phyloP scores from a whole-genome alignment of 176 grass and related monocot genomes.

The Eremochloa ophiuroides region DNA sequence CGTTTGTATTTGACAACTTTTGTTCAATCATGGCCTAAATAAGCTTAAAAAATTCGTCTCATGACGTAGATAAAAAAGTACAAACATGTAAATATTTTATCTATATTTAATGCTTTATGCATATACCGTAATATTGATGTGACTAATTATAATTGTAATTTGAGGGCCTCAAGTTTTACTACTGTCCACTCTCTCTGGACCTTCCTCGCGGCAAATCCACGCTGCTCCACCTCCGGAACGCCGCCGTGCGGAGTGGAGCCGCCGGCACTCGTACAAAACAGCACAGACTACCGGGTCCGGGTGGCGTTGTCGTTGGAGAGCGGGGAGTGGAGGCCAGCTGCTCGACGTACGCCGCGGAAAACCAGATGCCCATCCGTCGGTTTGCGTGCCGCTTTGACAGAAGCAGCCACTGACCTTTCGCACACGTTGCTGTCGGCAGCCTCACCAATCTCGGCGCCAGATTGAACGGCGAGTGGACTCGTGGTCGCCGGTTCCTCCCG shows the following conservation, averaged over 20 bases:
- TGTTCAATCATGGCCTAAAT: too few relatives aligned
- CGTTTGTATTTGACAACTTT: too few relatives aligned
- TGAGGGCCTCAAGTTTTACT: too few relatives aligned
- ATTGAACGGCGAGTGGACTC: not conserved
- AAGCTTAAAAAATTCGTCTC: too few relatives aligned
- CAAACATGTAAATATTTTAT: too few relatives aligned
- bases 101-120: too few relatives aligned
- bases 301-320: not conserved
- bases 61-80: too few relatives aligned
- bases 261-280: not conserved
- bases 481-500: not conserved
- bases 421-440: not conserved
- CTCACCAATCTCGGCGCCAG: not conserved
- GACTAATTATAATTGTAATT: too few relatives aligned
- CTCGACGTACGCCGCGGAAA: not conserved
- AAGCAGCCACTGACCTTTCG: not conserved
- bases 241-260: not conserved
- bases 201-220: not conserved
- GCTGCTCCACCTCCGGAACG: not conserved
- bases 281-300: not conserved
- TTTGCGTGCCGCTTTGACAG: not conserved
- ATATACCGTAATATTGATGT: too few relatives aligned
- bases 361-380: not conserved
- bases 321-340: not conserved
- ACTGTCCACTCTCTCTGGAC: not conserved